Base-by-base conservation (phyloP, 2,329 filamentous ascomycete species). In the Fusarium pseudoanthophilum region DNA sequence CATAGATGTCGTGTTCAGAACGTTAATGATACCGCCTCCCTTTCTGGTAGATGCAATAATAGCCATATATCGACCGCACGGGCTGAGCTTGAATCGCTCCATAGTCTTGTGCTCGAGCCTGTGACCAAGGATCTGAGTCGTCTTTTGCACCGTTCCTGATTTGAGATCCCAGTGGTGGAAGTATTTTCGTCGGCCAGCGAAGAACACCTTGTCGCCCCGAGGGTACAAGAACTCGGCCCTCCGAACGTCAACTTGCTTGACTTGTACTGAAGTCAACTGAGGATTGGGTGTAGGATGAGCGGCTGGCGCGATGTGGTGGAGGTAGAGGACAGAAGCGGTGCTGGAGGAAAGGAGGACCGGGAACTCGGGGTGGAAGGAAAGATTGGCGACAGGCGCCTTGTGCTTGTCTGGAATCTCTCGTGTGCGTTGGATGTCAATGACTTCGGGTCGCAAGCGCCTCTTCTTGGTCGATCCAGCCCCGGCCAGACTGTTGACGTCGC, bases 111-210 rank as follows among this genome's bases (percentile, higher is more conserved):
- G 95, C 82, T 97, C 94, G 62, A 93, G 88, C 74, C 91, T 87
- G 75, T 95, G 92, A 71, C 95, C 90, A 79, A 92, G 89, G 67
- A 96, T 85, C 80, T 92, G 87, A 75, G 90, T 91, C 49, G 97
- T 89, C 83, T 97, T 97, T 78, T 95, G 92, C 55, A 99, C 91
- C 18, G 87, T 85, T 48, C 96, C 96, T 1, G 92, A 92, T 48
- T 92, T 86, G 30, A 99, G 88, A 78, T 98, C 92, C 96, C 96
- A 99, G 74, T 92, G 91, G 83, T 98, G 96, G 83, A 98, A 98
- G 85, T 95, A 98, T 72, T 91, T 91, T 56, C 96, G 90, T 40
- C 95, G 92, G 42, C 95, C 95, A 24, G 95, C 93, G 67, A 98
- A 93, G 82, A 97, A 93, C 74, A 99, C 92, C 76, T 92, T 92